Conservation (phyloP, 2,329 filamentous ascomycete species). For the Coniochaeta prunicola region DNA sequence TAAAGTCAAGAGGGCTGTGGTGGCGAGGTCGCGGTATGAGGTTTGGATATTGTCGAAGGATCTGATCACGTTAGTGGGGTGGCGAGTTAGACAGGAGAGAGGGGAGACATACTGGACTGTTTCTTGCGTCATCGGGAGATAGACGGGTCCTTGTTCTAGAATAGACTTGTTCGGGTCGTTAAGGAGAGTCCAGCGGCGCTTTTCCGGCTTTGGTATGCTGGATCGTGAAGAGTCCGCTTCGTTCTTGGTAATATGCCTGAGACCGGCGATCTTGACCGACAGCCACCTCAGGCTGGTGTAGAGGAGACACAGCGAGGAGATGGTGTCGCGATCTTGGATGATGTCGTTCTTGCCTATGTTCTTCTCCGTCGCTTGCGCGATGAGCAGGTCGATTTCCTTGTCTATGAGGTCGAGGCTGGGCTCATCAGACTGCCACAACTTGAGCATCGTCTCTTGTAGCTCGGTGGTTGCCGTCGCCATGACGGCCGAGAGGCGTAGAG, state of each 20-base stretch:
- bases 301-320: slow-evolving; percentile 76
- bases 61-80: slow-evolving; percentile 28
- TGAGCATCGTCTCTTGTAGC: slow-evolving; percentile 62
- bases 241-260: slow-evolving; percentile 74
- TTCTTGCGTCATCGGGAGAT: slow-evolving; percentile 81
- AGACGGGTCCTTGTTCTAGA: slow-evolving; percentile 61
- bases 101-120: slow-evolving; percentile 61
- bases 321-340: slow-evolving; percentile 80
- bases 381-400: slow-evolving; percentile 52
- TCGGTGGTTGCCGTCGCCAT: slow-evolving; percentile 65
- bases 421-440: slow-evolving; percentile 52
- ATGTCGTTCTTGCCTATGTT: slow-evolving; percentile 72
- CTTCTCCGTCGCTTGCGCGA: slow-evolving; percentile 49
- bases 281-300: slow-evolving; percentile 99
- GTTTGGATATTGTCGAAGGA: slow-evolving; percentile 82
- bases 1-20: slow-evolving; percentile 72
- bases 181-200: slow-evolving; percentile 77
- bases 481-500: slow-evolving; percentile 62
- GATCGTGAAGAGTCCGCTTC: slow-evolving; percentile 59
- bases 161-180: slow-evolving; percentile 52
- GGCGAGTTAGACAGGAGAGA: slow-evolving; percentile 5
- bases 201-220: slow-evolving; percentile 47
- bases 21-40: slow-evolving; percentile 74
- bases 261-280: slow-evolving; percentile 68
- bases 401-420: slow-evolving; percentile 48